Evolutionary conservation across 2,329 filamentous ascomycete genomes (phyloP), one percentile per base, ranked within the genome.

Genomic region (Tolypocladium tropicale): DNA sequence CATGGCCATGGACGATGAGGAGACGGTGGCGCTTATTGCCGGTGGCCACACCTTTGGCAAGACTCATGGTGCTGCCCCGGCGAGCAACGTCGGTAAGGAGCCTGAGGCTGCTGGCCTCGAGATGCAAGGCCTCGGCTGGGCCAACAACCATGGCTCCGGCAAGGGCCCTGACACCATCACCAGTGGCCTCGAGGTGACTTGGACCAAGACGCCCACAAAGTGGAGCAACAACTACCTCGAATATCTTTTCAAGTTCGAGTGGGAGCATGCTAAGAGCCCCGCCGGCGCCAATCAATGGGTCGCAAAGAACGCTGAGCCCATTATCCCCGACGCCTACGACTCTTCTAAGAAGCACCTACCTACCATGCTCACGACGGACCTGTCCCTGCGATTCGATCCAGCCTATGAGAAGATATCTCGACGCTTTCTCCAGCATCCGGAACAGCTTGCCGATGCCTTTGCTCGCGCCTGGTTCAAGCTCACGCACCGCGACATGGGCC

Each of bases 1-100:
- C 69, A 91, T 92, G 88, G 88, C 84, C 59, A 91, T 92, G 88
- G 83, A 89, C 67, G 86, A 91, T 67, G 84, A 89, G 72, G 88
- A 92, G 77, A 92, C 88, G 0, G 88, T 89, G 55, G 88, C 88
- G 16, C 75, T 92, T 50, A 91, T 92, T 67, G 85, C 85, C 41
- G 88, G 88, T 66, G 88, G 88, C 41, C 88, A 92, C 76, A 79
- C 83, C 30, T 89, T 92, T 63, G 88, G 88, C 65, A 92, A 92
- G 81, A 89, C 87, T 0, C 88, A 92, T 71, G 88, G 88, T 63
- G 88, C 88, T 34, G 87, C 74, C 56, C 74, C 82, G 18, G 73
- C 78, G 21, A 78, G 80, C 60, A 79, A 89, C 63, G 78, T 90
- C 53, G 86, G 85, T 55, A 71, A 76, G 21, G 88, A 89, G 70